Base-by-base conservation (phyloP, 2,329 filamentous ascomycete genomes). In the Knoxdaviesia capensis region DNA sequence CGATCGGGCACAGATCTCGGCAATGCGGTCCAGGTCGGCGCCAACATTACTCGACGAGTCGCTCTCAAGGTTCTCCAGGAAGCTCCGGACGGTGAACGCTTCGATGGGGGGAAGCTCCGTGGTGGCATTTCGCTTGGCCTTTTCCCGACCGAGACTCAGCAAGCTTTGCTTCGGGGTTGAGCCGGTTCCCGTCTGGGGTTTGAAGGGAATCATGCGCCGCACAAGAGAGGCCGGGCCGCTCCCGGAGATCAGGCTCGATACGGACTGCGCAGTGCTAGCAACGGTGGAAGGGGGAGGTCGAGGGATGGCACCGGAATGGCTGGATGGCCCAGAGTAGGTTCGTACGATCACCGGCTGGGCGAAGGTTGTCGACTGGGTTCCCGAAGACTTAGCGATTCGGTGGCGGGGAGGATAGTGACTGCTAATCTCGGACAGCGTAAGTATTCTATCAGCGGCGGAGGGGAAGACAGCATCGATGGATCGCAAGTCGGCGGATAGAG, bases 341-440 rank as follows among this genome's bases (percentile, higher is more conserved):
- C 72, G 66, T 29, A 78, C 74, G 35, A 78, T 69, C 44, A 78
- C 71, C n/a, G 74, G 74, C 47, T 77, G 71, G 3, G 69, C 75
- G 51, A 73, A 75, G 35, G 71, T 76, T 48, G 63, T 71, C 55
- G 59, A 72, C 50, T 68, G 62, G 11, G 71, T 64, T 7, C 68
- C 66, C 8, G 66, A 65, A 29, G 69, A 69, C 54, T 72, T 69
- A 45, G 68, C 60, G 59, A 69, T 72, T 47, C 64, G 66, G 52
- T 69, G 70, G 38, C 66, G 65, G 41, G 66, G 70, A 5, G 71
- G 69, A 44, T 70, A 72, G 49, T 66, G 67, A 51, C 59, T 65
- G 55, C 71, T 77, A 46, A 77, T 60, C 53, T 74, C 68, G 43
- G 71, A 68, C 41, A 77, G 59, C 39, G 72, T 70, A 11, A 68